Evolutionary conservation across 2,329 filamentous ascomycete species (phyloP).

Genomic region (Talaromyces islandicus): DNA sequence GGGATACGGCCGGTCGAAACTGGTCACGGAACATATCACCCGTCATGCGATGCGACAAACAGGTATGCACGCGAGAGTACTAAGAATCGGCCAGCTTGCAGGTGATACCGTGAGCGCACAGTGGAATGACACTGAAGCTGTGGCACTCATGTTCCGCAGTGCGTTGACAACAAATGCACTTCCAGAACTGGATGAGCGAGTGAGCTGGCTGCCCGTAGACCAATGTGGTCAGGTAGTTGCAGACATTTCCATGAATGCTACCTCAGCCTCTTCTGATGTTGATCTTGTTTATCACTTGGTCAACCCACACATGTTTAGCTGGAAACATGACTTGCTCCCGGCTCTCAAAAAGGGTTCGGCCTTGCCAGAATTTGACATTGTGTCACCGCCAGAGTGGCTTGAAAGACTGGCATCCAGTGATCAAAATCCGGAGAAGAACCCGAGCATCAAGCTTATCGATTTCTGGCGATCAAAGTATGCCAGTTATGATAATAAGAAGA

Average conservation of each 20-base stretch:
- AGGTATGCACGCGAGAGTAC: slow-evolving; percentile 28
- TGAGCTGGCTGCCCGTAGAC: slow-evolving; percentile 42
- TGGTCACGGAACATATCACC: slow-evolving; percentile 36
- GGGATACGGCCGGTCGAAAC: slow-evolving; percentile 42
- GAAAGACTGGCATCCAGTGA: background rate
- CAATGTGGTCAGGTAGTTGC: background rate
- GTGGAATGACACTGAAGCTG: slow-evolving; percentile 50
- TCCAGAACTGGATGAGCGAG: slow-evolving; percentile 41
- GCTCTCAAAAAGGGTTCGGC: background rate
- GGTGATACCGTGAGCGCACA: slow-evolving; percentile 43
- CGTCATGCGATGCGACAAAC: slow-evolving; percentile 25
- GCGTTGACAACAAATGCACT: slow-evolving; percentile 40
- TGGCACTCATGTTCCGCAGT: slow-evolving; percentile 47
- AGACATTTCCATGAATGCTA: background rate
- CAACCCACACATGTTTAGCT: background rate
- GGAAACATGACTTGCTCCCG: background rate
- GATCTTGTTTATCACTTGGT: background rate
- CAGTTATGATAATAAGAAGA: background rate
- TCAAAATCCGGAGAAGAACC: background rate
- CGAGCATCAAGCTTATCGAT: background rate
- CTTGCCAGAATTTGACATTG: background rate
- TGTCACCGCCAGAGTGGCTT: background rate
- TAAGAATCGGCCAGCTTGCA: slow-evolving; percentile 49
- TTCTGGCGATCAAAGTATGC: background rate
- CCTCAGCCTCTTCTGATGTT: background rate